phyloP scores from a whole-genome alignment of 495 filamentous ascomycete genomes.

The Glutinoglossum americanum region DNA sequence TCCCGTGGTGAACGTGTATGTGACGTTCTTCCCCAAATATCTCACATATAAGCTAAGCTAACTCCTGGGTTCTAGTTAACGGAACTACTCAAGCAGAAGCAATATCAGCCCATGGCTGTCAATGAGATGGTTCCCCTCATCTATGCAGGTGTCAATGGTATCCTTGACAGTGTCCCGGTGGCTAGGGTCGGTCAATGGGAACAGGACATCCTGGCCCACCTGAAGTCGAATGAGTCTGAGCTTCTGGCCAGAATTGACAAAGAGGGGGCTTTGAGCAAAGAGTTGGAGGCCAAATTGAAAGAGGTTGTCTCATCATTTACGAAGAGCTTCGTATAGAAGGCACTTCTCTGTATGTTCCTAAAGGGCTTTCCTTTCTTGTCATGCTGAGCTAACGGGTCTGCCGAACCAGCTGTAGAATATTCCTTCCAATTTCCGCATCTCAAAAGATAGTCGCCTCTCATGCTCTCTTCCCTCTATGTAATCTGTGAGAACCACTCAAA shows the following conservation, averaged over 20 bases:
- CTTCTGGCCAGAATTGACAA: slow-evolving; percentile 75
- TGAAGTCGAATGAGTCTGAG: slow-evolving; percentile 74
- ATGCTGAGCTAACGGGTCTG: background rate
- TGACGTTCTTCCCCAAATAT: slow-evolving; percentile 6
- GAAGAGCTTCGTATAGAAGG: slow-evolving; percentile 54
- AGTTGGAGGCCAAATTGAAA: slow-evolving; percentile 71
- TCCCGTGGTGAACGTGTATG: slow-evolving; percentile 94
- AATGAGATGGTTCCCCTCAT: slow-evolving; percentile 99
- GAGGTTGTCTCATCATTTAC: slow-evolving; percentile 63
- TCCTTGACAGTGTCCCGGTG: slow-evolving; percentile 72
- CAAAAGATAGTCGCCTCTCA: background rate
- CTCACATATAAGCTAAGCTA: background rate
- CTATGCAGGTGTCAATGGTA: slow-evolving; percentile 97
- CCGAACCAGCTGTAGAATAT: background rate
- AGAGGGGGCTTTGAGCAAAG: slow-evolving; percentile 92
- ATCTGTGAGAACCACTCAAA: background rate
- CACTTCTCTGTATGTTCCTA: background rate
- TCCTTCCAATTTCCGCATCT: background rate
- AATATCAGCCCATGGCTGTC: slow-evolving; percentile 96
- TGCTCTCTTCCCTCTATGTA: background rate
- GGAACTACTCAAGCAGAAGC: slow-evolving; percentile 99
- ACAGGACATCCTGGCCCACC: slow-evolving; percentile 74
- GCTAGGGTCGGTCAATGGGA: slow-evolving; percentile 78
- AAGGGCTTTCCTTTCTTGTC: background rate
- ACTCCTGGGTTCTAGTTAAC: slow-evolving; percentile 34